Percentiles rank a stretch among this genome's conserved stretches.
These are phyloP conservation scores for Boletus reticuloceps DNA, from an alignment of 768 basidiomycete species.

Conservation along the genomic window DNA sequence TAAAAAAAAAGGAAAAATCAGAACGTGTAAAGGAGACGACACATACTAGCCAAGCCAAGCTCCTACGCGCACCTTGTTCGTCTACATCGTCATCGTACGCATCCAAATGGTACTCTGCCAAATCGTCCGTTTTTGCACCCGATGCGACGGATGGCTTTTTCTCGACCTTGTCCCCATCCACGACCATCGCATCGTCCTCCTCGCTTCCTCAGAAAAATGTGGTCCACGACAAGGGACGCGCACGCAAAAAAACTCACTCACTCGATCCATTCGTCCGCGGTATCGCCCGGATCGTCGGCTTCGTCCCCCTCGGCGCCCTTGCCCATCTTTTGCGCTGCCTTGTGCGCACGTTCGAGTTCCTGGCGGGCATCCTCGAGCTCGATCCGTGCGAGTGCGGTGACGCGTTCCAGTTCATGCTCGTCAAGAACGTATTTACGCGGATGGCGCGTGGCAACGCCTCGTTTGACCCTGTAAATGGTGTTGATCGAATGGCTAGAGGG, in stretches of 20 bases:
- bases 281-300: constrained; percentile 53
- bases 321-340: constrained; percentile 71
- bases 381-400: constrained; percentile 82
- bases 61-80: constrained; percentile 27
- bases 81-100: constrained; percentile 82
- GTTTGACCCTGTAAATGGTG: constrained; percentile 56
- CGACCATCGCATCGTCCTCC: constrained; percentile 62
- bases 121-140: constrained; percentile 53
- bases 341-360: constrained; percentile 80
- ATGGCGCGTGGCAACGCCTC: constrained; percentile 70
- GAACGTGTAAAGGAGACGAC: not conserved
- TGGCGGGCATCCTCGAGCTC: constrained; percentile 87
- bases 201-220: constrained; percentile 32
- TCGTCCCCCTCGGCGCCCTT: constrained; percentile 64
- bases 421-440: constrained; percentile 90
- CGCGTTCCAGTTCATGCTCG: constrained; percentile 84
- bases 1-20: not conserved
- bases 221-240: constrained; percentile 9
- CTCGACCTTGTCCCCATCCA: constrained; percentile 36
- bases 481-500: not conserved
- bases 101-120: constrained; percentile 87
- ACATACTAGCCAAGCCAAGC: not conserved
- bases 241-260: constrained; percentile 46
- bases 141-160: constrained; percentile 19
- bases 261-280: constrained; percentile 77